phyloP scores from a whole-genome alignment of 163 green algal species.

The Scenedesmus sp. region DNA sequence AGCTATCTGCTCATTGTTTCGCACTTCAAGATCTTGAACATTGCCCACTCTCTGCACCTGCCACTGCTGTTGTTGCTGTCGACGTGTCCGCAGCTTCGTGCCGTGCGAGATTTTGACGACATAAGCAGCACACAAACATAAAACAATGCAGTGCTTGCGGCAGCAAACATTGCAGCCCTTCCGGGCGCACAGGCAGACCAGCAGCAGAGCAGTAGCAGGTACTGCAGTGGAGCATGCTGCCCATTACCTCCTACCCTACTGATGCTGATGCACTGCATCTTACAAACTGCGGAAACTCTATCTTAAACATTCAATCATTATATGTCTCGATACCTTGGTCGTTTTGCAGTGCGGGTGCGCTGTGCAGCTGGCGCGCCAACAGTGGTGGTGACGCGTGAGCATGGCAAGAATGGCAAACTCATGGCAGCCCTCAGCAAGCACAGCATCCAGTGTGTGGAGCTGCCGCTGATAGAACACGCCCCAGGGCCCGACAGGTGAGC shows the following conservation, averaged over 20 bases:
- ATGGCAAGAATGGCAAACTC: constrained; percentile 93
- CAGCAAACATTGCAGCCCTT: neutral
- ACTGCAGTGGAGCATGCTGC: neutral
- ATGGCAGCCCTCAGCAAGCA: constrained; percentile 56
- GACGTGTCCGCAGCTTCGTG: neutral
- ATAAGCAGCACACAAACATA: neutral
- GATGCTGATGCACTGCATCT: neutral
- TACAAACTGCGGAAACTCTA: too few species aligned
- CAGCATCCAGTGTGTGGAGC: constrained; percentile 80
- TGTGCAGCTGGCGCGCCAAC: neutral
- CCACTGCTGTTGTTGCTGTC: constrained; percentile 1
- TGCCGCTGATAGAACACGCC: constrained; percentile 90
- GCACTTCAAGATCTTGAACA: neutral
- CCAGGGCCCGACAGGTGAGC: constrained; percentile 80
- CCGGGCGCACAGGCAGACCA: neutral
- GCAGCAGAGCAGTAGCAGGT: constrained; percentile 12
- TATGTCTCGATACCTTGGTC: neutral
- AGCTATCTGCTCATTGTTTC: neutral
- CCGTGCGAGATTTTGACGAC: neutral
- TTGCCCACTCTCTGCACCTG: neutral
- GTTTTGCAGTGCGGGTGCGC: constrained; percentile 27
- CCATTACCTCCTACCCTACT: neutral
- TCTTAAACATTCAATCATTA: neutral
- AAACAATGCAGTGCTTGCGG: neutral
- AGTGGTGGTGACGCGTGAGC: constrained; percentile 82